Evolutionary conservation across 495 filamentous ascomycete species (phyloP).

Genomic region (Penicillium silybi): DNA sequence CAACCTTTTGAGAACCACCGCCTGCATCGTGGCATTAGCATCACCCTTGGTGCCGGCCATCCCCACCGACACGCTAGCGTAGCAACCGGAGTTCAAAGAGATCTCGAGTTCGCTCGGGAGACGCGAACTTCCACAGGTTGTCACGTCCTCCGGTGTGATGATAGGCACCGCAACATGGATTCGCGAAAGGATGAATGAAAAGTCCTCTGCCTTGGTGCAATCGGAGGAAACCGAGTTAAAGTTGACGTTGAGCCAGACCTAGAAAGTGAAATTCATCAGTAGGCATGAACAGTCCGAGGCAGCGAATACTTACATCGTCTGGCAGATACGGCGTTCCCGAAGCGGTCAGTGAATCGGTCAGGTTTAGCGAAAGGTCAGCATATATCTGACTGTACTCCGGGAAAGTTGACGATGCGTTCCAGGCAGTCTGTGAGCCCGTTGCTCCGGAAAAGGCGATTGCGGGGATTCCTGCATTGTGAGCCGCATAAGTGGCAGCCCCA

Average conservation of each 20-base stretch:
- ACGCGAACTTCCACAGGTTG: constrained; percentile 50
- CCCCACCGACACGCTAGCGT: constrained; percentile 61
- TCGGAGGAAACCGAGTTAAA: constrained; percentile 47
- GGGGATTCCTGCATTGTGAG: constrained; percentile 50
- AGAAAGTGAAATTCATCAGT: neutral
- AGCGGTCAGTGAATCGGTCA: constrained; percentile 49
- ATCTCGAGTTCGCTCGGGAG: constrained; percentile 56
- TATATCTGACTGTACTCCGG: constrained; percentile 54
- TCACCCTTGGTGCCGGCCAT: constrained; percentile 54
- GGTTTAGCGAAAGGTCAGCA: constrained; percentile 53
- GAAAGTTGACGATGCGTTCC: constrained; percentile 36
- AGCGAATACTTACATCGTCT: constrained; percentile 19
- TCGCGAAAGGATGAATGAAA: constrained; percentile 58
- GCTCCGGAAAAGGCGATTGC: constrained; percentile 61
- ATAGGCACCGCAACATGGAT: constrained; percentile 49
- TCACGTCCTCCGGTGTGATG: constrained; percentile 50
- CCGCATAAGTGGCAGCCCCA: constrained; percentile 56
- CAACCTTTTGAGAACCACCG: constrained; percentile 52
- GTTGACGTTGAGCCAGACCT: constrained; percentile 63
- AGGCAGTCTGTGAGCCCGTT: constrained; percentile 47
- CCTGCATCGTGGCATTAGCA: constrained; percentile 52
- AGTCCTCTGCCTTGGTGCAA: constrained; percentile 46
- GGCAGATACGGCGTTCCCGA: constrained; percentile 60
- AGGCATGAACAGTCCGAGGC: neutral
- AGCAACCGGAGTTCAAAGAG: constrained; percentile 47